A percentile compares a stretch with the other conserved stretches of the same genome.
These are phyloP conservation scores for Colletotrichum australisinense DNA, from an alignment of 2,329 filamentous ascomycete species.

Conservation along the genomic window DNA sequence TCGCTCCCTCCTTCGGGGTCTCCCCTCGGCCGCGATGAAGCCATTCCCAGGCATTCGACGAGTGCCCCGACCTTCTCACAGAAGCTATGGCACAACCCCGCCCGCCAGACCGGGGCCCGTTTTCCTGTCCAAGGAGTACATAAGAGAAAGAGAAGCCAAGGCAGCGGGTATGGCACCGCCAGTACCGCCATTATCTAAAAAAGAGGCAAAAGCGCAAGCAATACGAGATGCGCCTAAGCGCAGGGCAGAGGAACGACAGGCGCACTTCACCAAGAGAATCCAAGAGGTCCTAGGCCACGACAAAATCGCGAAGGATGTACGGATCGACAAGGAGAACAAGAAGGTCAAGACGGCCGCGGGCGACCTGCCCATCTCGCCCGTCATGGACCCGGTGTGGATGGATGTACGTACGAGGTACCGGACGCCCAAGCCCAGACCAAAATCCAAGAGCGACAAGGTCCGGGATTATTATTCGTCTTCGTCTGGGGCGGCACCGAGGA, in stretches of 20 bases:
- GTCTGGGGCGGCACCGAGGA: no score
- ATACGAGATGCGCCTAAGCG: background rate
- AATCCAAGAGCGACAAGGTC: background rate
- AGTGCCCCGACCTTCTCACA: no score
- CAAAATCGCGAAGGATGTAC: conserved; percentile 43
- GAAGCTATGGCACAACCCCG: no score
- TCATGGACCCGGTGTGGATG: conserved; percentile 64
- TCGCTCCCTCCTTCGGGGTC: no score
- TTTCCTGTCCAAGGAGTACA: no score
- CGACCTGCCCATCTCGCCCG: conserved; percentile 62
- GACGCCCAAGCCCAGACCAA: conserved; percentile 46
- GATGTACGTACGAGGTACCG: conserved; percentile 55
- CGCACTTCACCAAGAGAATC: conserved; percentile 39
- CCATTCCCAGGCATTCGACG: no score
- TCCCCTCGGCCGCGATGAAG: no score
- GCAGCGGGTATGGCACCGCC: no score
- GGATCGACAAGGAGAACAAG: conserved; percentile 53
- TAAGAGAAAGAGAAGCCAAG: no score
- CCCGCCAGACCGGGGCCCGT: no score
- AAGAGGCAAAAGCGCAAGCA: background rate
- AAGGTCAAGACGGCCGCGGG: conserved; percentile 59
- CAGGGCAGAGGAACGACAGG: background rate
- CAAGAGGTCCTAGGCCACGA: conserved; percentile 46
- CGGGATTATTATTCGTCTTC: no score
- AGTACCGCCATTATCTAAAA: background rate